Percentiles rank a stretch among this genome's conserved stretches.
Conservation (phyloP, 148 eudicot genomes). For the Pouteria glomerata region DNA sequence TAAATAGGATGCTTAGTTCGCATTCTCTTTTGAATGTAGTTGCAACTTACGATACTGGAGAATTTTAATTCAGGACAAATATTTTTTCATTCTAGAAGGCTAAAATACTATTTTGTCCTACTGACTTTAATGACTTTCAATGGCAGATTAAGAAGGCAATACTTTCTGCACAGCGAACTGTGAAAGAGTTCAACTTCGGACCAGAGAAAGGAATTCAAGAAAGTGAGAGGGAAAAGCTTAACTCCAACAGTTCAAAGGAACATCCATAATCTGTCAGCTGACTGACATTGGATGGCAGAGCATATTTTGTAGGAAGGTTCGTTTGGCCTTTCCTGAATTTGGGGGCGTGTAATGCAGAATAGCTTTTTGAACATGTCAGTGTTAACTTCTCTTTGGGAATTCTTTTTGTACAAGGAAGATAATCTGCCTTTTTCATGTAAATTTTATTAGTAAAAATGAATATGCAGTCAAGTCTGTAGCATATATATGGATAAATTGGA, state of each 20-base stretch:
- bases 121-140: not conserved
- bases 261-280: constrained; percentile 20
- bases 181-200: constrained; percentile 58
- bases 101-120: not conserved
- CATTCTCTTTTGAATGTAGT: too few species aligned
- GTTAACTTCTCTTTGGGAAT: not conserved
- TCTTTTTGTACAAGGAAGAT: not conserved
- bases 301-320: not conserved
- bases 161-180: constrained; percentile 55
- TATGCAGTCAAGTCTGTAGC: not conserved
- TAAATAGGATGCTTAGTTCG: too few species aligned
- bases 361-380: not conserved
- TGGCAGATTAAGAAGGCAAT: constrained; percentile 63
- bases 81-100: not conserved
- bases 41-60: too few species aligned
- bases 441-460: not conserved
- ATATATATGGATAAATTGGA: not conserved
- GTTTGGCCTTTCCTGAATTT: not conserved
- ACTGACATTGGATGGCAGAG: not conserved
- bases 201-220: constrained; percentile 31
- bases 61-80: too few species aligned
- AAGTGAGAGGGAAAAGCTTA: constrained; percentile 22
- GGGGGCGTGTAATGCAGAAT: not conserved
- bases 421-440: not conserved
- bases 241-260: constrained; percentile 30